phyloP scores from a whole-genome alignment of 306 rosid species.

The Calophaca sinica region DNA sequence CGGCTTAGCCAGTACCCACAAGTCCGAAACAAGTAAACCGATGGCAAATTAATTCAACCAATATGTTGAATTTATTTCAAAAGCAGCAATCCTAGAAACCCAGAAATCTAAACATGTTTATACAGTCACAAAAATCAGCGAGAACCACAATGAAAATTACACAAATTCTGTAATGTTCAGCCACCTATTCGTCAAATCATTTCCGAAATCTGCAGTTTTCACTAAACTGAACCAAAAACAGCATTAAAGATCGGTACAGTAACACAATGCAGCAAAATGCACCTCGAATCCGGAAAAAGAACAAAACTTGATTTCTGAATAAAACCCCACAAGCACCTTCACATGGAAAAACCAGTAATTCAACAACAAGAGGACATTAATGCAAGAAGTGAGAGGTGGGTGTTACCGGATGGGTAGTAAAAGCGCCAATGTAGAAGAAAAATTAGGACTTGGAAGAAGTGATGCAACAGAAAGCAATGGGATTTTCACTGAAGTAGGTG shows the following conservation, averaged over 20 bases:
- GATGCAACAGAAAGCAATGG: neutral
- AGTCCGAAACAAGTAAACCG: neutral
- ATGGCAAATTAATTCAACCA: neutral
- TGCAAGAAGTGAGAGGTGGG: neutral
- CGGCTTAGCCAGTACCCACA: neutral
- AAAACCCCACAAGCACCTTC: neutral
- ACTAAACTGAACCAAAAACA: neutral
- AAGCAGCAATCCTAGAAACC: slow-evolving; percentile 1
- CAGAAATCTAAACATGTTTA: slow-evolving; percentile 15
- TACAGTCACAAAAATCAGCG: neutral
- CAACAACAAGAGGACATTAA: neutral
- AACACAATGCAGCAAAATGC: slow-evolving; percentile 30
- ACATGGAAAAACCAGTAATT: slow-evolving; percentile 22
- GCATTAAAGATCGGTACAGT: neutral
- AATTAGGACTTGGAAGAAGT: slow-evolving; percentile 4
- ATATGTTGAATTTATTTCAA: too few relatives aligned
- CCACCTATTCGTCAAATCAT: slow-evolving; percentile 13
- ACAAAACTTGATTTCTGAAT: slow-evolving; percentile 17
- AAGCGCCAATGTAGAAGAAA: slow-evolving; percentile 53
- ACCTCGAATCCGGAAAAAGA: slow-evolving; percentile 32
- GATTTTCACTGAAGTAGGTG: neutral
- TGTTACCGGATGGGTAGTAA: slow-evolving; percentile 46
- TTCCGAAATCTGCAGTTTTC: slow-evolving; percentile 20
- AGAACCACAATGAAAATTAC: neutral
- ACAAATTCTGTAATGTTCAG: neutral